These are phyloP conservation scores for Obba rivulosa DNA, from an alignment of 768 basidiomycete genomes.

Conservation along the genomic window DNA sequence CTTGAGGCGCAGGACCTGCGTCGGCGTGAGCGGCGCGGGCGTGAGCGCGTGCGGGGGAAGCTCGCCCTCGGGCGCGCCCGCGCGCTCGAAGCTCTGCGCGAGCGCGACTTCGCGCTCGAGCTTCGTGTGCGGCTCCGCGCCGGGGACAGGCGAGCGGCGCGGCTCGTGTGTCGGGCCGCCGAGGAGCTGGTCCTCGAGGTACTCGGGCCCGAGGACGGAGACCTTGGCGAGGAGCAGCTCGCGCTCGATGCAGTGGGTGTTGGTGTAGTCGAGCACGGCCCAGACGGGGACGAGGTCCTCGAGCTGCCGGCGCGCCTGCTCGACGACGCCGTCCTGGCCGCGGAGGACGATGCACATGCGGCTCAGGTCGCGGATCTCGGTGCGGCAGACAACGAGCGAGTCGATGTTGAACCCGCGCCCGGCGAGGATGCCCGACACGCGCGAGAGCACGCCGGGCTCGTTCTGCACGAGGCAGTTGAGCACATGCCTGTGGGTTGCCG, in stretches of 20 bases:
- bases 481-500: conserved; percentile 58
- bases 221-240: conserved; percentile 95
- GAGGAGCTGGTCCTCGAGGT: conserved; percentile 84
- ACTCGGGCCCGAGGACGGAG: conserved; percentile 96
- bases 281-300: conserved; percentile 98
- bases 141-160: conserved; percentile 29
- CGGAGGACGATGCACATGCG: conserved; percentile 97
- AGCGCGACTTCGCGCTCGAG: conserved; percentile 65
- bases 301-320: conserved; percentile 92
- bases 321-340: conserved; percentile 96
- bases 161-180: conserved; percentile 84
- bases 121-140: conserved; percentile 38
- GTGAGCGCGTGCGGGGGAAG: conserved; percentile 27
- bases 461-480: conserved; percentile 99
- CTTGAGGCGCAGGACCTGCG: conserved; percentile 83
- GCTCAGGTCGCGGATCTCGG: conserved; percentile 93
- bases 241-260: conserved; percentile 85
- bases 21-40: conserved; percentile 41
- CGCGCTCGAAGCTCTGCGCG: conserved; percentile 74
- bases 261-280: conserved; percentile 97
- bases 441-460: conserved; percentile 97
- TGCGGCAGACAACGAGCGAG: conserved; percentile 95
- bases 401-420: conserved; percentile 98
- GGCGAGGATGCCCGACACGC: conserved; percentile 95
- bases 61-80: conserved; percentile 26